phyloP scores from a whole-genome alignment of 1,284 basidiomycete genomes.

The Spongispora temasekensis region DNA sequence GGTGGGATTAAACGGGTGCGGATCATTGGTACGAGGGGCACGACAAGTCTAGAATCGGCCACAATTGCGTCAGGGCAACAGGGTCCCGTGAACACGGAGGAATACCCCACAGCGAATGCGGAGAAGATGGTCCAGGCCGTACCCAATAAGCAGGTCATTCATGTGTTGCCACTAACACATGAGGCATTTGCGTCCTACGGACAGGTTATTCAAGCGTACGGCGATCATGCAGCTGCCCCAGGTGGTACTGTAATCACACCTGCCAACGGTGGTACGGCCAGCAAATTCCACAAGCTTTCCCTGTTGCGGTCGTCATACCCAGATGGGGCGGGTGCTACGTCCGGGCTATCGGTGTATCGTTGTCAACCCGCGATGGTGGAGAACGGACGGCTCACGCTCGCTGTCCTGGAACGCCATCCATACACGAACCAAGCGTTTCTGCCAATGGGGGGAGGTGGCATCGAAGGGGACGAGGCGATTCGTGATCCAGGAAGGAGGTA shows the following conservation, averaged over 20 bases:
- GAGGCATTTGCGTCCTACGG: conserved; percentile 86
- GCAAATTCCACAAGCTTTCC: conserved; percentile 88
- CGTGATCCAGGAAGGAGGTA: conserved; percentile 58
- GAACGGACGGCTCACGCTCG: conserved; percentile 55
- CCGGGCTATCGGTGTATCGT: conserved; percentile 74
- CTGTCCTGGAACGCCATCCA: conserved; percentile 73
- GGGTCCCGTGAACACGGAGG: conserved; percentile 8
- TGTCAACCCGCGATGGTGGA: conserved; percentile 60
- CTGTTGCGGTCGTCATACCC: conserved; percentile 68
- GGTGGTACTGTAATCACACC: conserved; percentile 69
- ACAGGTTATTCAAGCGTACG: conserved; percentile 83
- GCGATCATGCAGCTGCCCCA: conserved; percentile 63
- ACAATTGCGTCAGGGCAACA: conserved; percentile 7
- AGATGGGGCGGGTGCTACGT: conserved; percentile 50
- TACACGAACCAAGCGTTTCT: conserved; percentile 88
- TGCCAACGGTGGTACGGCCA: conserved; percentile 87
- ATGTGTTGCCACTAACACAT: conserved; percentile 76
- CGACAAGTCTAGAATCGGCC: conserved; percentile 6
- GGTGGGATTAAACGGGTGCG: conserved; percentile 94
- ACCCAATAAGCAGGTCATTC: conserved; percentile 42
- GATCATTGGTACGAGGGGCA: conserved; percentile 67
- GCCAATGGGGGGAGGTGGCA: conserved; percentile 67
- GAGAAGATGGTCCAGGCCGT: conserved; percentile 4
- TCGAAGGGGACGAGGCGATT: conserved; percentile 45
- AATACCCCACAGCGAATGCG: not conserved